A percentile compares a stretch with the other conserved stretches of the same genome.
phyloP scores from a whole-genome alignment of 495 filamentous ascomycete species.

The Mytilinidion resinicola region DNA sequence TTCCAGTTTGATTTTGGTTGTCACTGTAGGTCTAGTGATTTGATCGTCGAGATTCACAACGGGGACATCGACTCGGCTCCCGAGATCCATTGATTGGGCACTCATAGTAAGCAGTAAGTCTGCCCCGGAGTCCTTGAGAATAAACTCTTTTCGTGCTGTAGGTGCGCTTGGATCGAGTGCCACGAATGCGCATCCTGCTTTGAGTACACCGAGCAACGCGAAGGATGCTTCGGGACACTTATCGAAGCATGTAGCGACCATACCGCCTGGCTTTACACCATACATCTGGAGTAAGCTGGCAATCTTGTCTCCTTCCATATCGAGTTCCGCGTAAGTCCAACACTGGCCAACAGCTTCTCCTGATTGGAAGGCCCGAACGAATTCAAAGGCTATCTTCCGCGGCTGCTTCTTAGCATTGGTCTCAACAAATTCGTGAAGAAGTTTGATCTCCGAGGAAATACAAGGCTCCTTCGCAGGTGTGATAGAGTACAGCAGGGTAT shows the following conservation, averaged over 20 bases:
- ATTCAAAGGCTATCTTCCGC: slow-evolving; percentile 52
- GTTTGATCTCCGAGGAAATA: slow-evolving; percentile 39
- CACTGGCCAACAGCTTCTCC: slow-evolving; percentile 32
- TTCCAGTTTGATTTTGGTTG: slow-evolving; percentile 5
- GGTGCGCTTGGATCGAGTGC: slow-evolving; percentile 65
- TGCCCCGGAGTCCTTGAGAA: slow-evolving; percentile 56
- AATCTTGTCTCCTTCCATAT: slow-evolving; percentile 54
- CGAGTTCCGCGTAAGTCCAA: slow-evolving; percentile 59
- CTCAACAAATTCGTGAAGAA: slow-evolving; percentile 63
- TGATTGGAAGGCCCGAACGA: slow-evolving; percentile 42
- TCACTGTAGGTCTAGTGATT: background rate
- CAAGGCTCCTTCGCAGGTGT: slow-evolving; percentile 44
- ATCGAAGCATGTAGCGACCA: slow-evolving; percentile 74
- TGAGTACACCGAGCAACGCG: slow-evolving; percentile 72
- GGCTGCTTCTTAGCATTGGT: slow-evolving; percentile 38
- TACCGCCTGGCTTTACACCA: slow-evolving; percentile 40
- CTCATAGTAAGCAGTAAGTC: slow-evolving; percentile 46
- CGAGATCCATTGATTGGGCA: slow-evolving; percentile 19
- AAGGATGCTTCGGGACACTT: slow-evolving; percentile 75
- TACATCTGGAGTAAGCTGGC: slow-evolving; percentile 46
- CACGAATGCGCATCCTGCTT: slow-evolving; percentile 76
- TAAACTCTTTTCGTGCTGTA: slow-evolving; percentile 55
- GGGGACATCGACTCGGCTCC: background rate
- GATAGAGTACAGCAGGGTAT: slow-evolving; percentile 46
- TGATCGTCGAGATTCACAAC: slow-evolving; percentile 21